These are phyloP conservation scores for Naganishia kalamii DNA, from an alignment of 768 basidiomycete species.

Conservation along the genomic window DNA sequence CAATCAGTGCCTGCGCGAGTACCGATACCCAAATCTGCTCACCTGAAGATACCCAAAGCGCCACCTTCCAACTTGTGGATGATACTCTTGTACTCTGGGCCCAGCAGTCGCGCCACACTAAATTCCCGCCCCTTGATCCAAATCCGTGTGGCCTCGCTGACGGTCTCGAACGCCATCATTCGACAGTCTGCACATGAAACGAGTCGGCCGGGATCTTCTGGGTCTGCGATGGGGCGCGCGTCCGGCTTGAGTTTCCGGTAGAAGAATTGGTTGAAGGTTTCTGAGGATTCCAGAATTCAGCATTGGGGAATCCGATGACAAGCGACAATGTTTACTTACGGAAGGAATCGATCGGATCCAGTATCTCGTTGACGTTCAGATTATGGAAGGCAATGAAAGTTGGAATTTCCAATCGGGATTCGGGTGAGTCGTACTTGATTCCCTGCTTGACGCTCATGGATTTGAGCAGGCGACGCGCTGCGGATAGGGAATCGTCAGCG, in stretches of 20 bases:
- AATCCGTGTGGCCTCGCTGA: slow-evolving; percentile 73
- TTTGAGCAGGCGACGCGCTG: slow-evolving; percentile 75
- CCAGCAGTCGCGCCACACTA: slow-evolving; percentile 68
- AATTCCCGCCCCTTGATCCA: slow-evolving; percentile 99
- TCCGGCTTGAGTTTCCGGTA: slow-evolving; percentile 73
- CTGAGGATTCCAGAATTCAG: slow-evolving; percentile 45
- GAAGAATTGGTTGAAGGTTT: slow-evolving; percentile 90
- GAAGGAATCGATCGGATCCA: slow-evolving; percentile 75
- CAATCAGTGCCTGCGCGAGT: not conserved
- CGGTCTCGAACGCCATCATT: slow-evolving; percentile 86
- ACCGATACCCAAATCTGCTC: not conserved
- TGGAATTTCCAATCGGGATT: slow-evolving; percentile 75
- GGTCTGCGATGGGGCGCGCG: slow-evolving; percentile 67
- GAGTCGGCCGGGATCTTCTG: slow-evolving; percentile 67
- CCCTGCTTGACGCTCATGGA: slow-evolving; percentile 91
- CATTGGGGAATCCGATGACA: not conserved
- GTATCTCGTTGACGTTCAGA: slow-evolving; percentile 72
- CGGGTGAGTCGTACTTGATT: slow-evolving; percentile 78
- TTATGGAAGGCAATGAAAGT: slow-evolving; percentile 84
- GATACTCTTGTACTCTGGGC: slow-evolving; percentile 65
- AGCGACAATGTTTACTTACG: slow-evolving; percentile 53
- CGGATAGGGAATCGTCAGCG: not conserved
- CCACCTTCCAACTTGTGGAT: slow-evolving; percentile 70
- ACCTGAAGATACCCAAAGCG: slow-evolving; percentile 76
- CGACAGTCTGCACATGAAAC: slow-evolving; percentile 93